Base-by-base conservation (phyloP, 148 eudicot species). In the Vaccinium macrocarpon region DNA sequence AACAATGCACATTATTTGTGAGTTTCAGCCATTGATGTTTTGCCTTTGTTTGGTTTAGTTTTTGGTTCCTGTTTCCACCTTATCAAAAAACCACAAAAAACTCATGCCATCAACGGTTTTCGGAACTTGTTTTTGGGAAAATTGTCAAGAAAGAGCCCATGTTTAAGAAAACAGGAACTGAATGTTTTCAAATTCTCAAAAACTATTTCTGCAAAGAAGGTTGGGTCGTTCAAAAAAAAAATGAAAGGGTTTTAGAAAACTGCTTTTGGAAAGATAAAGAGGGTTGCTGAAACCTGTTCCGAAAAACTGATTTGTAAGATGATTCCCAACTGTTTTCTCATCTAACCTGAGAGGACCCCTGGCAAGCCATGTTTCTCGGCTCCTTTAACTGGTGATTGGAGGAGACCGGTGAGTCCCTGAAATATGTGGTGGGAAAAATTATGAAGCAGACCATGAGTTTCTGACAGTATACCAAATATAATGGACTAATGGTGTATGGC, bases 281-380 rank as follows among this genome's bases (percentile, higher is more conserved):
- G 25, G 68, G 68, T 25, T 61, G 71, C 71, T 25, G 72, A 12
- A 66, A 66, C n/a, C 35, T 71, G 21, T 71, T 71, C 48, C 32
- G 9, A 71, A 15, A 71, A 71, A 71, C 76, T 59, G 82, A 38
- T 80, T 80, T 2, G 50, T 16, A 66, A 25, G n/a, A 51, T 14
- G 51, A 46, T 29, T 32, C 32, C 32, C 11, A 78, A 48, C 72
- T 25, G 42, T 16, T 71, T 56, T 5, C 32, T n/a, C 25, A 29
- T 19, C 55, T 12, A 90, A 94, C 99, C 99, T 90, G 99, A 95
- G 68, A 95, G 86, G 72, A 93, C 96, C 66, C 99, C 98, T 18
- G 94, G 97, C 80, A 95, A 90, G 59, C 98, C 99, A 89, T 97
- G 97, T 79, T 93, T 93, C 86, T 95, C 99, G 53, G 99, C 99